Evolutionary conservation across 257 asterid species (phyloP).

Genomic region (Gentiana straminea): DNA sequence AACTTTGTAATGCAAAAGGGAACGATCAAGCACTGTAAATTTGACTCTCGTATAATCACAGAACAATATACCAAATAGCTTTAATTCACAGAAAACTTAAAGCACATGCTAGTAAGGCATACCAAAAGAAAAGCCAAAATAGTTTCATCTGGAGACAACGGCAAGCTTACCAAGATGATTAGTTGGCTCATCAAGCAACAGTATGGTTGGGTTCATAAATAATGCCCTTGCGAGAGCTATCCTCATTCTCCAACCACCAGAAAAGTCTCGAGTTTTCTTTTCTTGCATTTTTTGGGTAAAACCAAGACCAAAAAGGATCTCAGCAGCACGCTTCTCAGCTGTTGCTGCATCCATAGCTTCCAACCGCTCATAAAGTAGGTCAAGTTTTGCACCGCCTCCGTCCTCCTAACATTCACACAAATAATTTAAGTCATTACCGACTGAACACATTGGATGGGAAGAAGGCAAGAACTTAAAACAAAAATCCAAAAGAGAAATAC

Average conservation of each 20-base stretch:
- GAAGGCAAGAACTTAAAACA: too few species aligned
- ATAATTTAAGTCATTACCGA: too few species aligned
- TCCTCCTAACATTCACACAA: slow-evolving; percentile 39
- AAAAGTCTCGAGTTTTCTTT: slow-evolving; percentile 84
- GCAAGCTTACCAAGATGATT: slow-evolving; percentile 79
- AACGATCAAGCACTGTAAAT: too few species aligned
- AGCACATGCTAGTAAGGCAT: too few species aligned
- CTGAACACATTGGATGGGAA: too few species aligned
- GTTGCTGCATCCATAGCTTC: slow-evolving; percentile 88
- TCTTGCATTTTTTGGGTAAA: slow-evolving; percentile 82
- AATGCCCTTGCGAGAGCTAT: slow-evolving; percentile 93
- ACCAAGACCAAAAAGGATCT: slow-evolving; percentile 88
- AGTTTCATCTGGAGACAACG: too few species aligned
- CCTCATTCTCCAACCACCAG: slow-evolving; percentile 99
- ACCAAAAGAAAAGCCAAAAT: too few species aligned
- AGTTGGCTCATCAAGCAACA: slow-evolving; percentile 94
- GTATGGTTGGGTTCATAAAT: slow-evolving; percentile 90
- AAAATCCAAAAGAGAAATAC: too few species aligned
- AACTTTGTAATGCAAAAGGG: too few species aligned
- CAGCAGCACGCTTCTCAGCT: slow-evolving; percentile 99
- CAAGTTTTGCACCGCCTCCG: slow-evolving; percentile 93
- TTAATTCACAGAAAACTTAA: too few species aligned
- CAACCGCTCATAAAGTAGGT: slow-evolving; percentile 80
- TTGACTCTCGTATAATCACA: too few species aligned
- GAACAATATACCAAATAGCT: too few species aligned